Evolutionary conservation across 495 filamentous ascomycete species (phyloP).

Genomic region (Penicillium samsonianum): DNA sequence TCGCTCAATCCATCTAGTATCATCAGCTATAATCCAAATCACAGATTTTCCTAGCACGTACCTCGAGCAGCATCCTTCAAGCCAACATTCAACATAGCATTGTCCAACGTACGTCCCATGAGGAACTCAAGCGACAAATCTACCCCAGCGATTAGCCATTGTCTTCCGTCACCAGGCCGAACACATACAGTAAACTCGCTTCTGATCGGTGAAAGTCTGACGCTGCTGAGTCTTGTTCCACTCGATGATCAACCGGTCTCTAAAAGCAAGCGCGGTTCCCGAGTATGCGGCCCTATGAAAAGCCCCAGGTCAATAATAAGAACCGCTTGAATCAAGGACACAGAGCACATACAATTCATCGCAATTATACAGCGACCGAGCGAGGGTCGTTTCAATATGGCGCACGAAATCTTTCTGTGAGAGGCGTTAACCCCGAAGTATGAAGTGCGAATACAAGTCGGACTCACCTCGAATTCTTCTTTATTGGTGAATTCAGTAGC

Average conservation of each 20-base stretch:
- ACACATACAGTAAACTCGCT: conserved; percentile 80
- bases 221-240: conserved; percentile 98
- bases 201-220: conserved; percentile 86
- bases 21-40: neutral
- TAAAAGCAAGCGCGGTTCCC: conserved; percentile 84
- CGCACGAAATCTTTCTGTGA: conserved; percentile 75
- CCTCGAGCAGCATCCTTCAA: conserved; percentile 82
- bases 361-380: conserved; percentile 96
- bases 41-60: conserved; percentile 31
- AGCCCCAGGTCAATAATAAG: neutral
- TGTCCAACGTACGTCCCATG: conserved; percentile 94
- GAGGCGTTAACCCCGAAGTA: neutral
- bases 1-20: conserved; percentile 73
- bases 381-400: conserved; percentile 95
- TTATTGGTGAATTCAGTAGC: conserved; percentile 72
- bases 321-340: neutral
- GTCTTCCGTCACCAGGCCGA: neutral
- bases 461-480: conserved; percentile 64
- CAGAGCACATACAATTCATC: conserved; percentile 67
- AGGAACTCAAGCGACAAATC: conserved; percentile 94
- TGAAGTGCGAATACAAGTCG: conserved; percentile 10
- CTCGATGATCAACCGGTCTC: conserved; percentile 88
- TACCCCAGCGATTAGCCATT: conserved; percentile 22
- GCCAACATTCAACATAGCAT: conserved; percentile 95
- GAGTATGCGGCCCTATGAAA: conserved; percentile 77